Base-by-base conservation (phyloP, 441 rosid genomes). In the Arabidopsis hybrid region DNA sequence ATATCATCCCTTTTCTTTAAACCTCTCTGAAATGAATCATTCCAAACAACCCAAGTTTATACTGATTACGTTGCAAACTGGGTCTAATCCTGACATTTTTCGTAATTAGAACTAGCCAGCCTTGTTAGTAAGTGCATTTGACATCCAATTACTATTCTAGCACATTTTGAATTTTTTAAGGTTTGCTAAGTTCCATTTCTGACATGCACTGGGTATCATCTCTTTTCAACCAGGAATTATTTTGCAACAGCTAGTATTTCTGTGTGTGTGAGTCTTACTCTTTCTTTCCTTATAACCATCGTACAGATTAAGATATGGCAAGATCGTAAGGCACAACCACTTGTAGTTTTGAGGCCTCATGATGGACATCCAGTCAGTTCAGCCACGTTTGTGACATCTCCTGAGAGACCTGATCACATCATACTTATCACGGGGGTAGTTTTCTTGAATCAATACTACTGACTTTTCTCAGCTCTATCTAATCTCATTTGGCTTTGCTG, bases 271-370 rank as follows among this genome's bases (percentile, higher is more conserved):
- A 47, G 56, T 57, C 67, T 76, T 29, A 76, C 18, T 40, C 42
- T 58, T 46, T 13, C 18, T 67, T 46, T 34, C 5, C 36, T 59
- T 43, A 11, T 61, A 29, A 74, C 38, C 79, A 14, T 64, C 49
- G 46, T 55, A 74, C 87, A 95, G 99, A 84, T 95, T 55, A 93
- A 91, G 84, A 89, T 95, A 73, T 95, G 99, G 99, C 95, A 93
- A 78, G 95, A 91, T 59, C 86, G 83, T 46, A 95, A 86, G 80
- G 78, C 84, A 32, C 81, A 71, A 36, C 96, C 97, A 53, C 88
- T 89, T 80, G 82, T 85, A 60, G 80, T 86, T 40, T 81, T 95
- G 76, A 91, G 87, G 81, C 96, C 98, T 53, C 91, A 95, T 81
- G 89, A 87, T 70, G 96, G 96, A 53, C 85, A 85, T 60, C 91